A percentile compares a stretch with the other conserved stretches of the same genome.
Evolutionary conservation across 1,284 basidiomycete genomes (phyloP).

Genomic region (Ganoderma lingzhi): DNA sequence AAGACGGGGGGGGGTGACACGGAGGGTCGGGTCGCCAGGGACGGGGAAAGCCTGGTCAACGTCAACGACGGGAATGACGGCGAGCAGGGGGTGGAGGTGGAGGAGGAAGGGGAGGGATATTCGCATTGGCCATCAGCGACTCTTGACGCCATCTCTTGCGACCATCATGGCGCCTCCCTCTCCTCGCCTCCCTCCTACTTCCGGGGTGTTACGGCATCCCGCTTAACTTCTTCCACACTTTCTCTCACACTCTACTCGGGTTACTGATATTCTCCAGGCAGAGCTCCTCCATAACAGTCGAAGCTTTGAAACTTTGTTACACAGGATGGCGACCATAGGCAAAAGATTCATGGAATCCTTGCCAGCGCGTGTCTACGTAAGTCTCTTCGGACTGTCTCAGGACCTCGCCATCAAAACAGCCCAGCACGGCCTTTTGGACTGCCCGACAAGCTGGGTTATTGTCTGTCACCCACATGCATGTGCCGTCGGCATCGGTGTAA

Average conservation of each 20-base stretch:
- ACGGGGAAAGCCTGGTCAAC: constrained; percentile 16
- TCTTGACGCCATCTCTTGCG: constrained; percentile 31
- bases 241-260: not conserved
- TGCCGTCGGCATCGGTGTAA: not conserved
- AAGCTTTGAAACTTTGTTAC: not conserved
- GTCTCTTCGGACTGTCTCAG: not conserved
- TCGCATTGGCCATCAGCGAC: constrained; percentile 31
- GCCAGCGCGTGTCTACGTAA: not conserved
- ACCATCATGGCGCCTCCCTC: constrained; percentile 30
- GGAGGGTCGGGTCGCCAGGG: not conserved
- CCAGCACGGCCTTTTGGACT: not conserved
- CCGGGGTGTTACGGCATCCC: constrained; percentile 28
- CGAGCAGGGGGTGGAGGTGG: constrained; percentile 19
- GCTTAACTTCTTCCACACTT: constrained; percentile 6
- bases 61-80: constrained; percentile 20
- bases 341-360: not conserved
- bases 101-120: constrained; percentile 19
- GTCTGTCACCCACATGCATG: not conserved
- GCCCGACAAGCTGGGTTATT: not conserved
- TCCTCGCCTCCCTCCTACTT: constrained; percentile 1
- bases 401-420: not conserved
- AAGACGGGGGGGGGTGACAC: constrained; percentile 5
- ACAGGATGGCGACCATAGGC: not conserved
- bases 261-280: not conserved
- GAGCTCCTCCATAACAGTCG: not conserved